These are phyloP conservation scores for Rhizopogon roseolus DNA, from an alignment of 768 basidiomycete genomes.

Conservation along the genomic window DNA sequence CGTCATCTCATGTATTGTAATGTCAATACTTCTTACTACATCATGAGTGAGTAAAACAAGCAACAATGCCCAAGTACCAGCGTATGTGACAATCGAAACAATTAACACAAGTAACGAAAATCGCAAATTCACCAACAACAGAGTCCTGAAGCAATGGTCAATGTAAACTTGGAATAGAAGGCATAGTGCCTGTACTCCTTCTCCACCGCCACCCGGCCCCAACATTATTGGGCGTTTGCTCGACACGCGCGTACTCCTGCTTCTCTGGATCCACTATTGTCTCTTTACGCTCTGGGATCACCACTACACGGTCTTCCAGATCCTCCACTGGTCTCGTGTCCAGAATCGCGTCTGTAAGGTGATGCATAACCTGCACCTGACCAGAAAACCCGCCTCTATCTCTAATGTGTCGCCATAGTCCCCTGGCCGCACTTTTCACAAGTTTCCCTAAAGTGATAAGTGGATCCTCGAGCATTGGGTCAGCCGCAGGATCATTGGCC, in stretches of 20 bases:
- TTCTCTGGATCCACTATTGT: background rate
- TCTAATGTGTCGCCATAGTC: constrained; percentile 44
- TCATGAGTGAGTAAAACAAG: too few relatives aligned
- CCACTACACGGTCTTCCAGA: constrained; percentile 11
- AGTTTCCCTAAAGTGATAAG: constrained; percentile 44
- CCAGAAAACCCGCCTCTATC: constrained; percentile 24
- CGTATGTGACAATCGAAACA: too few relatives aligned
- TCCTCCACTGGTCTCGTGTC: constrained; percentile 22
- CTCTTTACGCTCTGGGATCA: background rate
- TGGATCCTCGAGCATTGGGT: constrained; percentile 40
- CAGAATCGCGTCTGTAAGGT: constrained; percentile 5
- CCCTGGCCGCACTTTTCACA: constrained; percentile 38
- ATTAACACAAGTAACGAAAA: background rate
- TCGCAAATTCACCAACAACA: too few relatives aligned
- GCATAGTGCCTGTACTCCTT: constrained; percentile 20
- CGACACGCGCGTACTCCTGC: constrained; percentile 5
- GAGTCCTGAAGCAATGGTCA: background rate
- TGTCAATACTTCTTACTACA: too few relatives aligned
- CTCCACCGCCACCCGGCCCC: constrained; percentile 7
- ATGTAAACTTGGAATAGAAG: constrained; percentile 39
- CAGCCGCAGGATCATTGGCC: constrained; percentile 18
- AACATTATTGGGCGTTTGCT: constrained; percentile 11
- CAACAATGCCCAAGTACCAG: too few relatives aligned
- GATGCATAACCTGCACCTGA: constrained; percentile 8
- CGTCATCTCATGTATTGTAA: too few relatives aligned